Conservation (phyloP, 306 rosid species). For the Potentilla sterilis region DNA sequence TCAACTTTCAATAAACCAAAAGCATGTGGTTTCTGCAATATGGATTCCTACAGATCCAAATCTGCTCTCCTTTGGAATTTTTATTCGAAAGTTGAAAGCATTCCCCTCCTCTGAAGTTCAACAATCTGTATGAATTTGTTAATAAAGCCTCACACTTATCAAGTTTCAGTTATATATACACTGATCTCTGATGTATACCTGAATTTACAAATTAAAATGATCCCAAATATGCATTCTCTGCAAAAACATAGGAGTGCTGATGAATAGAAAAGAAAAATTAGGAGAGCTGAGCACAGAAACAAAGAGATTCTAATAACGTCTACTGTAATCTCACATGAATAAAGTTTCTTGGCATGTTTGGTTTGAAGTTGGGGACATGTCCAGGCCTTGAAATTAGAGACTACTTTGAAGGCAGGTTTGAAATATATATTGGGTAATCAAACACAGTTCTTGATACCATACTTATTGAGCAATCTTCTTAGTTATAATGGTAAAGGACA, state of each 20-base stretch:
- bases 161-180: not conserved
- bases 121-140: not conserved
- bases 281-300: not conserved
- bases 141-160: not conserved
- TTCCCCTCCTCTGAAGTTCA: conserved; percentile 19
- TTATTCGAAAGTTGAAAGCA: conserved; percentile 25
- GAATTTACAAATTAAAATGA: not conserved
- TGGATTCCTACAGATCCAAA: conserved; percentile 67
- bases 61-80: conserved; percentile 38
- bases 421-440: conserved; percentile 14
- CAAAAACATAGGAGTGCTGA: not conserved
- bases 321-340: conserved; percentile 9
- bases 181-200: not conserved
- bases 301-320: not conserved
- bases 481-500: conserved; percentile 41
- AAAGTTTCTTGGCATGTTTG: conserved; percentile 13
- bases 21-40: conserved; percentile 66
- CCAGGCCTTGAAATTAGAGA: conserved; percentile 19
- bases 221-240: not conserved
- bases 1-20: conserved; percentile 57
- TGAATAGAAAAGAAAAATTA: not conserved
- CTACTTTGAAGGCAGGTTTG: conserved; percentile 4
- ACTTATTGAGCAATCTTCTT: conserved; percentile 14
- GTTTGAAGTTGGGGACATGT: conserved; percentile 3
- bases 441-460: not conserved